Base-by-base conservation (phyloP, 1,284 basidiomycete genomes). In the Fomitopsis betulina region DNA sequence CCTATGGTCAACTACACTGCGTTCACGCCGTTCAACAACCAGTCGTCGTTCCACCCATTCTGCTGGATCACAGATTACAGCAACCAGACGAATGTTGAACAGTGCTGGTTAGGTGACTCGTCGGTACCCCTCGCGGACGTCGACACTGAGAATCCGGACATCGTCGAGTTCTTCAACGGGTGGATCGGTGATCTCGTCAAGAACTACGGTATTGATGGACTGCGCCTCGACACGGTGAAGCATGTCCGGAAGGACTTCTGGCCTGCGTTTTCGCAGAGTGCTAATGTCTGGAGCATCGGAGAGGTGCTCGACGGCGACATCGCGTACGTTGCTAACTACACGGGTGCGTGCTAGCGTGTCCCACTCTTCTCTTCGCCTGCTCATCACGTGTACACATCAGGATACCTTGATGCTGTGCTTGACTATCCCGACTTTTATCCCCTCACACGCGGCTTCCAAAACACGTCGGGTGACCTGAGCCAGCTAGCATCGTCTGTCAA, bases 261-360 rank as follows among this genome's bases (percentile, higher is more conserved):
- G 87, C 79, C 85, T 0, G 70, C 67, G 2, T 93, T 94, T 70
- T 87, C 84, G 65, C 74, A 73, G 40, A 80, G 81, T 23, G 86
- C 89, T 0, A 89, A 87, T 1, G 87, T 93, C 37, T 94, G 92
- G 74, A 91, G 89, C 62, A 89, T 93, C 54, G 92, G 92, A 33
- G 91, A 94, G 73, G 89, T 94, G 21, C 86, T 84, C 64, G 81
- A 79, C 35, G 68, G 75, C 47, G 79, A 85, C 55, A 76, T 89
- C 32, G 70, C 73, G 73, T 89, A 73, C 51, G 79, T 68, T 32
- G 42, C 60, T n/a, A 58, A 56, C 21, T 69, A 67, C 61, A 69
- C 68, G 10, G 54, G 63, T 68, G 42, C 40, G 65, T 52, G 7
- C 27, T 30, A 7, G 27, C 4, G 27, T 7, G 7, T 30, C 27